Conservation (phyloP, 345 rosid genomes). For the Conringia planisiliqua region DNA sequence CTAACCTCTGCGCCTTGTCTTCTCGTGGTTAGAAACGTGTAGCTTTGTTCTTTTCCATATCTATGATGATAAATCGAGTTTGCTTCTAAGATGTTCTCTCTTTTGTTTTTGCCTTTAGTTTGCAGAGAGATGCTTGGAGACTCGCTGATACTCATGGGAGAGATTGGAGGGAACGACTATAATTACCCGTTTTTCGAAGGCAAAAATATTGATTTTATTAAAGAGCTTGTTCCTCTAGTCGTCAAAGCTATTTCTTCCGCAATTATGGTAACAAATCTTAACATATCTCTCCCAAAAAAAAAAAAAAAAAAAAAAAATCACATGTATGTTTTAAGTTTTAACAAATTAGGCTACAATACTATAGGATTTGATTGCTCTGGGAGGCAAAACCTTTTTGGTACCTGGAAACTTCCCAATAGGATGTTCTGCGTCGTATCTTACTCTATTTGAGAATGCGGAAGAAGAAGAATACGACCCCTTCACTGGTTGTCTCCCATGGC, state of each 20-base stretch:
- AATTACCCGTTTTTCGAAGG: conserved; percentile 29
- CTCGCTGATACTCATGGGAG: conserved; percentile 50
- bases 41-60: not conserved
- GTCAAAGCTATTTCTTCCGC: conserved; percentile 32
- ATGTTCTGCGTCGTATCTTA: conserved; percentile 33
- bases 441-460: conserved; percentile 24
- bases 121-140: conserved; percentile 29
- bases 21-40: conserved; percentile 25
- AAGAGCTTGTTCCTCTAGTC: conserved; percentile 36
- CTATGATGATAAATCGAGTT: not conserved
- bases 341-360: not conserved
- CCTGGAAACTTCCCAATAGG: conserved; percentile 50
- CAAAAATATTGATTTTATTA: conserved; percentile 16
- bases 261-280: conserved; percentile 32
- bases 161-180: conserved; percentile 58
- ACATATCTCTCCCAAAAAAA: not conserved
- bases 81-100: too few species aligned
- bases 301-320: too few species aligned
- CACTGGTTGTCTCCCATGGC: conserved; percentile 45
- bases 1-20: conserved; percentile 33
- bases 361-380: conserved; percentile 46
- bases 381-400: conserved; percentile 43
- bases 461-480: conserved; percentile 31
- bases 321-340: too few species aligned
- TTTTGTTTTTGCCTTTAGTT: conserved; percentile 6